Conservation (phyloP, 371 early-diverging fungal genomes). For the Phascolomyces articulosus region DNA sequence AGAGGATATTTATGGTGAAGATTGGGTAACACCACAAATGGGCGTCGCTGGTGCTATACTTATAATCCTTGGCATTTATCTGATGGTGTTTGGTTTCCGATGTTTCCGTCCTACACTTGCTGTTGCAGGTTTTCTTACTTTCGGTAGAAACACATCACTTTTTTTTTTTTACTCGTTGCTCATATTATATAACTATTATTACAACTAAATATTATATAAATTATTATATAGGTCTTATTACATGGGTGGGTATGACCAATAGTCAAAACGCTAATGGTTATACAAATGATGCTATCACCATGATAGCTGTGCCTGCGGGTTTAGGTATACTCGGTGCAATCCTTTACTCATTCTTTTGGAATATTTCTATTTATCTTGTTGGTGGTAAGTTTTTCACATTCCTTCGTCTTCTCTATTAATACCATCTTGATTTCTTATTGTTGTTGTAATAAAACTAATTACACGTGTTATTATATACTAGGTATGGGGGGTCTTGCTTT, state of each 20-base stretch:
- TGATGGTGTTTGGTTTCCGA: conserved; percentile 38
- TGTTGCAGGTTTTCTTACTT: conserved; percentile 39
- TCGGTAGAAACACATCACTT: conserved; percentile 29
- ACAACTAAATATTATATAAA: not conserved
- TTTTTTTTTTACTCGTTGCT: conserved; percentile 5
- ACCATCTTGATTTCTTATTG: no score
- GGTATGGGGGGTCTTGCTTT: conserved; percentile 31
- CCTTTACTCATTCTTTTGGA: conserved; percentile 22
- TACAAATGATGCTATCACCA: conserved; percentile 22
- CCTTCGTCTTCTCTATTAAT: no score
- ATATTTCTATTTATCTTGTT: conserved; percentile 27
- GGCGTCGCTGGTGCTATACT: conserved; percentile 33
- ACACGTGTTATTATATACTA: no score
- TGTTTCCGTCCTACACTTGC: conserved; percentile 30
- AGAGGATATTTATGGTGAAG: conserved; percentile 18
- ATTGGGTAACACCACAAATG: conserved; percentile 27
- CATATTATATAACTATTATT: no score
- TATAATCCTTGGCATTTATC: conserved; percentile 34
- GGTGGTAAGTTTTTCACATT: conserved; percentile 17
- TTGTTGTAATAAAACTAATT: no score
- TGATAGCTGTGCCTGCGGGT: conserved; percentile 19
- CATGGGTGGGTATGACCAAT: conserved; percentile 27
- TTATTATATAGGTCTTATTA: conserved; percentile 21
- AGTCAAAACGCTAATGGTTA: conserved; percentile 22
- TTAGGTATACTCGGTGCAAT: conserved; percentile 28